phyloP scores from a whole-genome alignment of 805 yeast genomes.

The Metschnikowia dekortorum region DNA sequence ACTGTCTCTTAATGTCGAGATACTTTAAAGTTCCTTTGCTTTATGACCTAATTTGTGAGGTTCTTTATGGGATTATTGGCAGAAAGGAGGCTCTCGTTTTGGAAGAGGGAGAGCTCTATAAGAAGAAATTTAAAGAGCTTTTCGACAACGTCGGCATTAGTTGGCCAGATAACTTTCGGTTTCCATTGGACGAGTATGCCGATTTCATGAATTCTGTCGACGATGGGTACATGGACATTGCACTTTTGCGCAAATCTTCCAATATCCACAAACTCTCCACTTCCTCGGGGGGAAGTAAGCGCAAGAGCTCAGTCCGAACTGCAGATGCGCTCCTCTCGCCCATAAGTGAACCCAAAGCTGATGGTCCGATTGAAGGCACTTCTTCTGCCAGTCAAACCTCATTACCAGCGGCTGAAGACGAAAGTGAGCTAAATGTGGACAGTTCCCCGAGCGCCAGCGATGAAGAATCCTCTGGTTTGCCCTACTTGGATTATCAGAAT shows the following conservation, averaged over 20 bases:
- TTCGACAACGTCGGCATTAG: constrained; percentile 22
- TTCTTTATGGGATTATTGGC: constrained; percentile 64
- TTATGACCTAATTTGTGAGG: constrained; percentile 65
- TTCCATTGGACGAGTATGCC: constrained; percentile 49
- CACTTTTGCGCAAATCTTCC: constrained; percentile 46
- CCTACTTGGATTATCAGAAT: constrained; percentile 26
- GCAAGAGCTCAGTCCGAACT: constrained; percentile 11
- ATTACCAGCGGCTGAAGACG: not conserved
- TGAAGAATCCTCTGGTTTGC: constrained; percentile 27
- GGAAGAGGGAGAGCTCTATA: constrained; percentile 36
- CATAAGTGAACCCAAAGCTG: not conserved
- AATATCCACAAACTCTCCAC: constrained; percentile 22
- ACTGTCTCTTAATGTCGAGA: constrained; percentile 57
- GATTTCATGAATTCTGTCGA: constrained; percentile 56
- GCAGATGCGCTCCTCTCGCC: not conserved
- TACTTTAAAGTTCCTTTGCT: constrained; percentile 65
- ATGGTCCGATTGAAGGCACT: not conserved
- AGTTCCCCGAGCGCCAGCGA: constrained; percentile 26
- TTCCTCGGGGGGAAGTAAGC: constrained; percentile 17
- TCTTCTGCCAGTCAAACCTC: not conserved
- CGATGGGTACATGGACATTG: constrained; percentile 59
- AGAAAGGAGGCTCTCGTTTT: constrained; percentile 55
- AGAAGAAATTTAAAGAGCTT: constrained; percentile 24
- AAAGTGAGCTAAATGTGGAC: not conserved
- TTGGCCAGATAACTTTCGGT: constrained; percentile 22